A percentile compares a stretch with the other conserved stretches of the same genome.
Conservation (phyloP, 2,329 filamentous ascomycete species). For the Ceratocystis papillata region DNA sequence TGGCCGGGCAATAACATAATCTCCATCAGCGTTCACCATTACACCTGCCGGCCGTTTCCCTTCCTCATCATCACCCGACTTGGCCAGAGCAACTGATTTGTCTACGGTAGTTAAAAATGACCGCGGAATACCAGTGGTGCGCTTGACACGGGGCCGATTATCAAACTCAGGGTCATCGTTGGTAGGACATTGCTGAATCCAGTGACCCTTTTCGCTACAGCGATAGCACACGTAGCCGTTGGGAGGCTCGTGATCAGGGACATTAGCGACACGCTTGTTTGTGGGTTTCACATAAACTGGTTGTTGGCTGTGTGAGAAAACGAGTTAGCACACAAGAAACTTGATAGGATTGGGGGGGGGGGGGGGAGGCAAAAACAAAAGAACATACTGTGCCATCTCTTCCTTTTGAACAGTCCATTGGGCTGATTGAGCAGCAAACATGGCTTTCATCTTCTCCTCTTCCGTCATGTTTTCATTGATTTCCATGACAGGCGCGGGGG, state of each 20-base stretch:
- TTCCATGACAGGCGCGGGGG: constrained; percentile 48
- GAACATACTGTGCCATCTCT: constrained; percentile 68
- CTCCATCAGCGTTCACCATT: constrained; percentile 95
- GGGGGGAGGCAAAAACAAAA: neutral
- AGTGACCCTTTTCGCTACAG: constrained; percentile 96
- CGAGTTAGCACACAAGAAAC: constrained; percentile 30
- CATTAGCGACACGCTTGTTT: constrained; percentile 56
- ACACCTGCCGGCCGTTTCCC: constrained; percentile 73
- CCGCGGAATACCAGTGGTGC: constrained; percentile 90
- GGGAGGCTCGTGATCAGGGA: constrained; percentile 86
- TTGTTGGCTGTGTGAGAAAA: constrained; percentile 41
- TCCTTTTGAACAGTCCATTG: constrained; percentile 92
- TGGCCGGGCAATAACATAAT: constrained; percentile 92
- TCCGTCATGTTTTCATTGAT: constrained; percentile 77
- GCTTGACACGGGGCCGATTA: constrained; percentile 83
- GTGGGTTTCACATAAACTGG: constrained; percentile 48
- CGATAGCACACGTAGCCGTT: constrained; percentile 93
- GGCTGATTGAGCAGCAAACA: constrained; percentile 80
- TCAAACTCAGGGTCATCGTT: constrained; percentile 96
- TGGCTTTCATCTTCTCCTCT: constrained; percentile 84
- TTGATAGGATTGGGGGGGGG: constrained; percentile 19
- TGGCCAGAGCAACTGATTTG: constrained; percentile 65
- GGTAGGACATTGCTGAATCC: constrained; percentile 97
- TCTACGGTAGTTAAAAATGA: constrained; percentile 94
- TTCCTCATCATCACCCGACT: constrained; percentile 68